These are phyloP conservation scores for Nemophila menziesii DNA, from an alignment of 257 asterid genomes.

Conservation along the genomic window DNA sequence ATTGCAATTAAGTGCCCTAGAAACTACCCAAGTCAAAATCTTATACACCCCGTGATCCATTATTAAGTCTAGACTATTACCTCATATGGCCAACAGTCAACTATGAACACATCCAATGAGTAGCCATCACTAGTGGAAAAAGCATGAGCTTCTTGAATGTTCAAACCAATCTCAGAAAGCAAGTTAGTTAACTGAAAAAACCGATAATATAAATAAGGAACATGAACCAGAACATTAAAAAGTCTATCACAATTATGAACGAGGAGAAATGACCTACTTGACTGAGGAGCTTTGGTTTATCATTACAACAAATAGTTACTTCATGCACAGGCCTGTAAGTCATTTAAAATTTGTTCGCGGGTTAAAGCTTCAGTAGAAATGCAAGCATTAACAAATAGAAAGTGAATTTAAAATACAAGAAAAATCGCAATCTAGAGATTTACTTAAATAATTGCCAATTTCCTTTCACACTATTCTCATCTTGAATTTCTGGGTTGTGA, in stretches of 20 bases:
- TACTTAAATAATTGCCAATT: conserved; percentile 45
- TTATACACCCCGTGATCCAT: background rate
- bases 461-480: conserved; percentile 42
- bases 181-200: conserved; percentile 62
- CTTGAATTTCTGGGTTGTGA: conserved; percentile 24
- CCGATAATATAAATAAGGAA: too few species aligned
- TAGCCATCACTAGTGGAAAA: conserved; percentile 84
- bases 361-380: background rate
- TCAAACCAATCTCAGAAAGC: conserved; percentile 79
- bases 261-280: conserved; percentile 30
- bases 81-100: conserved; percentile 68
- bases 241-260: background rate
- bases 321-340: conserved; percentile 58
- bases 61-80: conserved; percentile 18
- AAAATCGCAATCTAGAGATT: conserved; percentile 36
- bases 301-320: conserved; percentile 67
- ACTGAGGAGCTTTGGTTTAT: conserved; percentile 85
- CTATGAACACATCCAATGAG: conserved; percentile 85
- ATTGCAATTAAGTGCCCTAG: background rate
- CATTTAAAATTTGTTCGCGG: conserved; percentile 1
- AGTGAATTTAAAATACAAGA: conserved; percentile 11
- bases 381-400: conserved; percentile 3
- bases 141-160: conserved; percentile 98
- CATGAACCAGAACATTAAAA: background rate
- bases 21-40: background rate